Evolutionary conservation across 148 eudicot genomes (phyloP).

Genomic region (Vaccinium macrocarpon): DNA sequence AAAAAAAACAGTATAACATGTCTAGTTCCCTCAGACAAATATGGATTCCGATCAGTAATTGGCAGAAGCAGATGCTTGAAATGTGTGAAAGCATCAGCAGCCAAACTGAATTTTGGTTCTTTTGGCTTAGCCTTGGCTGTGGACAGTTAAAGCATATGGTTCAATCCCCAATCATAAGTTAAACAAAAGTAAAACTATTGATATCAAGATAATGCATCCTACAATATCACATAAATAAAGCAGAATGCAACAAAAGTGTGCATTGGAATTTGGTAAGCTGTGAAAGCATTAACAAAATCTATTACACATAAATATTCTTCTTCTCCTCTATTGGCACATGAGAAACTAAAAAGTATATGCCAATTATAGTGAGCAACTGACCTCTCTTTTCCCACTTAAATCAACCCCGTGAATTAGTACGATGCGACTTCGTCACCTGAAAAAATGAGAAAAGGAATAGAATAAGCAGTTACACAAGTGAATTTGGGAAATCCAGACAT

Average conservation of each 20-base stretch:
- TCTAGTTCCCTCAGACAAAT: conserved; percentile 91
- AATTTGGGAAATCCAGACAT: too few relatives aligned
- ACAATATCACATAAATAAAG: neutral
- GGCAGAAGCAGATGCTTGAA: conserved; percentile 96
- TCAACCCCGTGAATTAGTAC: too few relatives aligned
- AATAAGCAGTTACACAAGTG: too few relatives aligned
- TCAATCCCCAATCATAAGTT: neutral
- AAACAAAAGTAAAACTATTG: neutral
- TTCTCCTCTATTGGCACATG: neutral
- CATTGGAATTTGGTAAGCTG: neutral
- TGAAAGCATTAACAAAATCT: neutral
- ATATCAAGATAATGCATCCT: neutral
- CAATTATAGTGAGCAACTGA: too few relatives aligned
- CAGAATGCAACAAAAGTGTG: neutral
- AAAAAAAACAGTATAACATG: conserved; percentile 47
- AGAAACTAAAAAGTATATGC: too few relatives aligned
- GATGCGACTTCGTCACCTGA: too few relatives aligned
- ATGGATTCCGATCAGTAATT: conserved; percentile 82
- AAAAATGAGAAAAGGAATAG: too few relatives aligned
- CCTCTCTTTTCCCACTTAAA: too few relatives aligned
- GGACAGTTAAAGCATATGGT: conserved; percentile 14
- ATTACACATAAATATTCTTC: neutral
- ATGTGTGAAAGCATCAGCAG: conserved; percentile 65
- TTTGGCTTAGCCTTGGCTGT: conserved; percentile 61
- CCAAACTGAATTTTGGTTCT: conserved; percentile 59